Evolutionary conservation across 2,329 filamentous ascomycete species (phyloP).

Genomic region (Fusarium cyanostomum): DNA sequence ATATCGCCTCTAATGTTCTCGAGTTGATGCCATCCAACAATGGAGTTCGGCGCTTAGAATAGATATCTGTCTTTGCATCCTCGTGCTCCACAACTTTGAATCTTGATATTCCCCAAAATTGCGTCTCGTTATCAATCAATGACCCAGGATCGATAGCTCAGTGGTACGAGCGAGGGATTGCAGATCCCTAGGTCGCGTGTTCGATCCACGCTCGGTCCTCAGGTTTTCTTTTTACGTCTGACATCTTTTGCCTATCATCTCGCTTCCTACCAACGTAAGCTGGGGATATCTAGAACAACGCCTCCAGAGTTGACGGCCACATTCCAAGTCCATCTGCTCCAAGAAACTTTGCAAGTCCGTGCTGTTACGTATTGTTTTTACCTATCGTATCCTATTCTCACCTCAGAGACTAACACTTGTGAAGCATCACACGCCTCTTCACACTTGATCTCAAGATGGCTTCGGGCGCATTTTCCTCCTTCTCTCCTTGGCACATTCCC

Average conservation of each 20-base stretch:
- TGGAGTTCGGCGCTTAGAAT: no score
- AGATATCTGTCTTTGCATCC: no score
- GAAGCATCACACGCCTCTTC: background rate
- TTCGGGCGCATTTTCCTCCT: constrained; percentile 19
- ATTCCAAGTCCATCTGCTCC: no score
- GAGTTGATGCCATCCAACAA: background rate
- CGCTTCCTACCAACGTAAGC: no score
- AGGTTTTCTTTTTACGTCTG: constrained; percentile 5
- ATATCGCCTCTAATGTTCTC: background rate
- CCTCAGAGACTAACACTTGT: background rate
- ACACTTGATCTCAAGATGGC: constrained; percentile 12
- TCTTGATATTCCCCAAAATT: background rate
- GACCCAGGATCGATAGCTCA: constrained; percentile 38
- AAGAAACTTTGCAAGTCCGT: no score
- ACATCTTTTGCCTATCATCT: background rate
- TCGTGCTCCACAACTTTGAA: no score
- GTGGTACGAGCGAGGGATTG: constrained; percentile 40
- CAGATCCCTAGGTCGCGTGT: constrained; percentile 41
- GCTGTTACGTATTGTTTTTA: no score
- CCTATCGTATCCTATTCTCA: background rate
- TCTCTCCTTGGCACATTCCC: constrained; percentile 41
- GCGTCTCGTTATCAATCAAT: background rate
- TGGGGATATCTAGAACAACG: no score
- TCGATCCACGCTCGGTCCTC: constrained; percentile 40
- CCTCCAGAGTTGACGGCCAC: no score